Conservation (phyloP, 176 grass and related monocot species). For the Guadua angustifolia region DNA sequence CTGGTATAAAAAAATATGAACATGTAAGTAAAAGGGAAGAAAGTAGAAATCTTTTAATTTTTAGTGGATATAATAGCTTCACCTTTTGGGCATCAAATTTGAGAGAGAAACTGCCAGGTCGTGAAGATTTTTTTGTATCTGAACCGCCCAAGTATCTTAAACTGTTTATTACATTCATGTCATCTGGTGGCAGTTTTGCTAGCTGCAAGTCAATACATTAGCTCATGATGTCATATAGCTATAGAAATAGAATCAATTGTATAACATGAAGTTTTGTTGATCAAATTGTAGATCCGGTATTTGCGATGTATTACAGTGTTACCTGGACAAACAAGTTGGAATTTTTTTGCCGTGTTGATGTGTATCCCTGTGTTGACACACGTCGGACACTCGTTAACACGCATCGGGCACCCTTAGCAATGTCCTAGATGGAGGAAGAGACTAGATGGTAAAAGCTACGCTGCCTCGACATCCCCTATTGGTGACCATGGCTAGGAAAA, state of each 20-base stretch:
- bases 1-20: slow-evolving; percentile 43
- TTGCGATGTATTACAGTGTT: neutral
- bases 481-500: no score
- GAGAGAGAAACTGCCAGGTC: slow-evolving; percentile 63
- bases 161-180: slow-evolving; percentile 78
- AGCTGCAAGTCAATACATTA: slow-evolving; percentile 58
- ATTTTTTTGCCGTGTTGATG: no score
- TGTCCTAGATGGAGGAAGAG: no score
- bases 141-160: slow-evolving; percentile 72
- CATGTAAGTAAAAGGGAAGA: slow-evolving; percentile 43
- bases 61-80: slow-evolving; percentile 11
- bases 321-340: no score
- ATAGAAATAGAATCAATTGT: neutral
- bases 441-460: no score
- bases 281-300: neutral
- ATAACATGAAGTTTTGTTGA: slow-evolving; percentile 2
- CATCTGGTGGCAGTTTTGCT: slow-evolving; percentile 76
- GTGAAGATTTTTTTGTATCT: slow-evolving; percentile 60
- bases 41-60: slow-evolving; percentile 15
- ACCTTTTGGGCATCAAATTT: slow-evolving; percentile 94
- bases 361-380: no score
- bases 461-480: no score
- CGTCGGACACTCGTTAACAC: no score
- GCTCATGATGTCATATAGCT: slow-evolving; percentile 3
- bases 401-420: no score